These are phyloP conservation scores for Hortiboletus flavorubellus DNA, from an alignment of 768 basidiomycete genomes.

Conservation along the genomic window DNA sequence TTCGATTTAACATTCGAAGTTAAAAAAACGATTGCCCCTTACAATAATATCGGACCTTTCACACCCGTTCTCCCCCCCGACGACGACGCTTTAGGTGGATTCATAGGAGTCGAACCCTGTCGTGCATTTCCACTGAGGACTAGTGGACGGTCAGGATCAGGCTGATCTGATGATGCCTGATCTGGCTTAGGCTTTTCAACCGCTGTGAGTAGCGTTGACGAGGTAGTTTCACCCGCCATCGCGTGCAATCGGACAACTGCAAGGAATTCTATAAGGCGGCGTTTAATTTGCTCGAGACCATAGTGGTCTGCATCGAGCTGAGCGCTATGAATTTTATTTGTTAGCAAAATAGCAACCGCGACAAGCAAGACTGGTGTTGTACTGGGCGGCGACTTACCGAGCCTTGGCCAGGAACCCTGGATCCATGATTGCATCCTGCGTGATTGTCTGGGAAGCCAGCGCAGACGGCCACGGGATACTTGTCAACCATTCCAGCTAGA, in stretches of 20 bases:
- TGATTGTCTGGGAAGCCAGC: constrained; percentile 16
- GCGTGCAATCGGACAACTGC: constrained; percentile 70
- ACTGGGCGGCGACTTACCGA: constrained; percentile 33
- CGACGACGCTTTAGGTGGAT: constrained; percentile 1
- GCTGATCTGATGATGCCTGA: constrained; percentile 20
- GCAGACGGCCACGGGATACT: constrained; percentile 75
- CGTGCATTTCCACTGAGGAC: constrained; percentile 14
- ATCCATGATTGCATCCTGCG: constrained; percentile 43
- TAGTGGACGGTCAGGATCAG: constrained; percentile 23
- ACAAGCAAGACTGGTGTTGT: not conserved
- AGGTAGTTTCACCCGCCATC: constrained; percentile 21
- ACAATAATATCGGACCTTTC: constrained; percentile 74
- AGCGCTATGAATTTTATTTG: constrained; percentile 20
- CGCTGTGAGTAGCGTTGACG: not conserved
- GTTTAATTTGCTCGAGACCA: constrained; percentile 90
- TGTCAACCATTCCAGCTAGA: constrained; percentile 81
- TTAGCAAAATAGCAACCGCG: not conserved
- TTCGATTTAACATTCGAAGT: not conserved
- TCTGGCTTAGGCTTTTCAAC: constrained; percentile 12
- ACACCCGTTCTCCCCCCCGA: constrained; percentile 39
- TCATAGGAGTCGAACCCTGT: constrained; percentile 5
- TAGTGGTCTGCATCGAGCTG: constrained; percentile 91
- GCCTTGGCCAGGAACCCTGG: constrained; percentile 65
- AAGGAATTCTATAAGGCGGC: constrained; percentile 86
- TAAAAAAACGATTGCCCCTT: constrained; percentile 16